Base-by-base conservation (phyloP, 805 yeast species). In the Candida tallmaniae region DNA sequence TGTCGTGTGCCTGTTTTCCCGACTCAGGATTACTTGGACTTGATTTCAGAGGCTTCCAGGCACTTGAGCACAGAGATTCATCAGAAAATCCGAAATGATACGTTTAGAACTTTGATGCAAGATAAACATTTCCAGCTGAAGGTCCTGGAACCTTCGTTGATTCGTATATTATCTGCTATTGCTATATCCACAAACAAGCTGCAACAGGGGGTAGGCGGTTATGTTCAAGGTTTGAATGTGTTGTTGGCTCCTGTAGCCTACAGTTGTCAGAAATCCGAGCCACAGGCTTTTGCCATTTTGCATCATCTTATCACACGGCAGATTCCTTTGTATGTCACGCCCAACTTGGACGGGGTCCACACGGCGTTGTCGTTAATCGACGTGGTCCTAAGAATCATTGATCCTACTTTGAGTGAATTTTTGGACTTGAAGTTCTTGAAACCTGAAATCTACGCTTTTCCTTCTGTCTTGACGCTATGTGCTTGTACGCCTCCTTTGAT, bases 181-280 rank as follows among this genome's bases (percentile, higher is more conserved):
- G 94, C 94, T 3, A 58, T 76, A 54, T 57, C 71, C 13, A 39
- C 52, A 8, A 32, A 27, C 38, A 51, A 29, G 33, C 13, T 9
- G 12, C 16, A 23, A 4, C 21, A 23, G 13, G 17, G 25, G 10
- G 51, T 50, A 26, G 62, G 54, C 5, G 72, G 72, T 0, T 86
- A 86, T 51, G 96, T 88, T n/a, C 96, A 88, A 53, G 96, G 96
- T 2, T 77, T 89, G 82, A 88, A 88, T 52, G 87, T 88, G 0
- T 56, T 88, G 15, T 71, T 83, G 16, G 96, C 95, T 0, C 96
- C 96, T 1, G 74, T 88, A 36, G 72, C 87, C 12, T 88, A 76
- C 52, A 70, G 83, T 1, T 71, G 83, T 46, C 54, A 62, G 40
- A 78, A 80, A 27, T 76, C 87, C 23, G 97, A 88, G 53, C 88